A percentile compares a stretch with the other conserved stretches of the same genome.
Conservation (phyloP, 345 rosid genomes). For the Pugionium dolabratum region DNA sequence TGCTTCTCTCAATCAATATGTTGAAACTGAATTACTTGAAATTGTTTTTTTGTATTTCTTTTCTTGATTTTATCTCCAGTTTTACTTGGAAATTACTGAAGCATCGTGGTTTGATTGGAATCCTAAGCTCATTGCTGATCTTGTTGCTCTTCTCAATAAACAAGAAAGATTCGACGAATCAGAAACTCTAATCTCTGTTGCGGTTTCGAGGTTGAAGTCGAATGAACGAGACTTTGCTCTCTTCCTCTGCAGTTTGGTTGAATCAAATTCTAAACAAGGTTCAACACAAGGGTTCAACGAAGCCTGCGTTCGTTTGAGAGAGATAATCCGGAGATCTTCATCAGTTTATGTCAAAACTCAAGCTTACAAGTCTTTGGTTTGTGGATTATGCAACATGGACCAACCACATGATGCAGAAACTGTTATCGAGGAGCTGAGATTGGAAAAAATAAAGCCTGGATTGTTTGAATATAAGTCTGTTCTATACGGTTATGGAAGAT, state of each 20-base stretch:
- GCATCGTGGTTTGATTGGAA: slow-evolving; percentile 87
- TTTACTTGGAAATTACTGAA: slow-evolving; percentile 61
- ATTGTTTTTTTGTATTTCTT: background rate
- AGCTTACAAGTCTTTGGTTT: slow-evolving; percentile 61
- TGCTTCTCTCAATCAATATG: background rate
- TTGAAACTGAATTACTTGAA: background rate
- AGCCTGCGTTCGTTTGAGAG: slow-evolving; percentile 43
- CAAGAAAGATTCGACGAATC: slow-evolving; percentile 54
- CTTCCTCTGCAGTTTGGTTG: slow-evolving; percentile 59
- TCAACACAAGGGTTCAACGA: slow-evolving; percentile 53
- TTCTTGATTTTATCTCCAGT: slow-evolving; percentile 12
- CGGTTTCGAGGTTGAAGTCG: slow-evolving; percentile 47
- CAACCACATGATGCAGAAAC: slow-evolving; percentile 59
- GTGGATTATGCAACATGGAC: slow-evolving; percentile 69
- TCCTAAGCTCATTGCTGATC: slow-evolving; percentile 67
- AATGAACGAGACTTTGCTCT: slow-evolving; percentile 55
- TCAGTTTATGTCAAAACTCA: slow-evolving; percentile 66
- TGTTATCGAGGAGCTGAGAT: slow-evolving; percentile 54
- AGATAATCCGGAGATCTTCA: slow-evolving; percentile 45
- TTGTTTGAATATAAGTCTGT: slow-evolving; percentile 58
- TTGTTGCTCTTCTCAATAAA: slow-evolving; percentile 60
- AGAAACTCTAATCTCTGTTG: slow-evolving; percentile 42
- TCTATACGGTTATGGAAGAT: slow-evolving; percentile 61
- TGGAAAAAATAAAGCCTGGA: slow-evolving; percentile 45
- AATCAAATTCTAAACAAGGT: slow-evolving; percentile 48